phyloP scores from a whole-genome alignment of 139 green algal species.

The Coccomyxa sp. region DNA sequence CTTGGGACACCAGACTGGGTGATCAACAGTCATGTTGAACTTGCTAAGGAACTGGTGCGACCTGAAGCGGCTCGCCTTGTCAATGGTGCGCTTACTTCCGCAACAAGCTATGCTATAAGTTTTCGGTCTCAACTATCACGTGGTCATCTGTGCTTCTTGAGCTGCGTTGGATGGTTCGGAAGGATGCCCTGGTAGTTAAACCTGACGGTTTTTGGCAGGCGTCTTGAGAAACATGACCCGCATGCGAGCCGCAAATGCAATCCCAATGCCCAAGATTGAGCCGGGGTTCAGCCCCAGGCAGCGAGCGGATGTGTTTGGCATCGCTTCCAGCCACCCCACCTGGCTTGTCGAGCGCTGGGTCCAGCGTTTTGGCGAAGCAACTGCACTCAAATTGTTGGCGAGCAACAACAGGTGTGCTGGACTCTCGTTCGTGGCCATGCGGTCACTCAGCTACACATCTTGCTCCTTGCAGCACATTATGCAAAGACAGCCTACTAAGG shows the following conservation, averaged over 20 bases:
- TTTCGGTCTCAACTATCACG: no score
- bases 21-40: conserved; percentile 69
- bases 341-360: conserved; percentile 82
- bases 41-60: conserved; percentile 52
- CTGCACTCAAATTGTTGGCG: conserved; percentile 50
- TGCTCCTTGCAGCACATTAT: no score
- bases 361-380: conserved; percentile 38
- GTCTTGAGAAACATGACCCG: conserved; percentile 38
- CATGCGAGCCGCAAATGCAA: conserved; percentile 2
- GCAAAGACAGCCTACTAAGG: no score
- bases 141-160: no score
- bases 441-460: not conserved
- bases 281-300: not conserved
- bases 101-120: not conserved
- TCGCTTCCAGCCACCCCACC: conserved; percentile 55
- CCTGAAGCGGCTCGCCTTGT: conserved; percentile 31
- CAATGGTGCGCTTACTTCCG: conserved; percentile 49
- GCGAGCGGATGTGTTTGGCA: conserved; percentile 20
- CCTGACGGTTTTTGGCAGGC: no score
- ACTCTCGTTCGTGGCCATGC: not conserved
- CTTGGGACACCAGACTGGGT: conserved; percentile 32
- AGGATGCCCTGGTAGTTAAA: no score
- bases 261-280: conserved; percentile 15
- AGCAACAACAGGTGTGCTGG: conserved; percentile 65
- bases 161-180: no score